These are phyloP conservation scores for Cenococcum geophilum DNA, from an alignment of 495 filamentous ascomycete genomes.

Conservation along the genomic window DNA sequence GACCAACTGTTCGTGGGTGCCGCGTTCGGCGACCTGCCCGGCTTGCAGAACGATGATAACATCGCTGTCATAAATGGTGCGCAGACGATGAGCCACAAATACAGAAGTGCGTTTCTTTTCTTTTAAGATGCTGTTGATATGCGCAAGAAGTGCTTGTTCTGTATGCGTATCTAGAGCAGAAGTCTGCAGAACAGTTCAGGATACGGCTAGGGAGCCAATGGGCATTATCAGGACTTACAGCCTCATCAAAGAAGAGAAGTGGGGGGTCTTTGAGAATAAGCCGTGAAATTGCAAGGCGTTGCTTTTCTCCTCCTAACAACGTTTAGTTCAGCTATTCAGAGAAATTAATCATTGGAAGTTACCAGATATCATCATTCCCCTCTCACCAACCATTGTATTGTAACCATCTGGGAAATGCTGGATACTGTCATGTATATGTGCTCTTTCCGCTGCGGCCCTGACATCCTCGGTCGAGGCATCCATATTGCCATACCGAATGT, in stretches of 20 bases:
- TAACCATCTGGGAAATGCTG: conserved; percentile 76
- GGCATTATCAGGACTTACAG: conserved; percentile 46
- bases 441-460: conserved; percentile 66
- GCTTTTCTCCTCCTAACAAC: conserved; percentile 74
- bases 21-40: conserved; percentile 75
- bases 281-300: conserved; percentile 80
- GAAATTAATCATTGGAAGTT: background rate
- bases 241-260: conserved; percentile 94
- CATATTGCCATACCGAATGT: conserved; percentile 91
- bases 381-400: conserved; percentile 85
- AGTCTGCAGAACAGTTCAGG: conserved; percentile 46
- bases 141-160: conserved; percentile 81
- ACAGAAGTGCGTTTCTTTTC: conserved; percentile 87
- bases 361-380: conserved; percentile 94
- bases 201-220: background rate
- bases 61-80: conserved; percentile 93
- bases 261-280: conserved; percentile 88
- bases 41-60: conserved; percentile 81
- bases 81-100: conserved; percentile 85
- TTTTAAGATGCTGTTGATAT: conserved; percentile 88
- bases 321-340: conserved; percentile 3
- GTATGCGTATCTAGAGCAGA: conserved; percentile 94
- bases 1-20: conserved; percentile 79
- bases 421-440: conserved; percentile 79
- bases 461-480: conserved; percentile 70